These are phyloP conservation scores for Microsporum audouinii DNA, from an alignment of 2,329 filamentous ascomycete genomes.

Conservation along the genomic window DNA sequence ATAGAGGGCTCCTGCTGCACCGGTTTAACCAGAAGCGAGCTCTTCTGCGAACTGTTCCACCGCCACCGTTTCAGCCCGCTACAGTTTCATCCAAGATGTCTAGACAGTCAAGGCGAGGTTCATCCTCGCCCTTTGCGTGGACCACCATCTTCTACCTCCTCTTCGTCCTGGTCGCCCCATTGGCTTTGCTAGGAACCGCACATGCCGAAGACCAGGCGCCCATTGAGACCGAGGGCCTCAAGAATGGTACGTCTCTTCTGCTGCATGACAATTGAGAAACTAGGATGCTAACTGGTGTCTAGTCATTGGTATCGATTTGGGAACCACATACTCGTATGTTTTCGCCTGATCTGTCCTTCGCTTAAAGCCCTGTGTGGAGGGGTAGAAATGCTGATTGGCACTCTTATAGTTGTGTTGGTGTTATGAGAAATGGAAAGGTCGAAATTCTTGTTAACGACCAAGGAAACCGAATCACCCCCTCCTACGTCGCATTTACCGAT, in stretches of 20 bases:
- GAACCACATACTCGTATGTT: constrained; percentile 61
- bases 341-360: background rate
- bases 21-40: background rate
- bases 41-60: background rate
- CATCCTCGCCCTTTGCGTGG: constrained; percentile 68
- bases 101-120: constrained; percentile 45
- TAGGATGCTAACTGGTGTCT: constrained; percentile 1
- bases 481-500: constrained; percentile 92
- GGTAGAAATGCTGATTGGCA: constrained; percentile 12
- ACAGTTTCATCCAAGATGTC: constrained; percentile 38
- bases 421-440: constrained; percentile 91
- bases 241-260: constrained; percentile 46
- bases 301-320: constrained; percentile 92
- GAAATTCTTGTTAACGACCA: constrained; percentile 95
- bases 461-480: constrained; percentile 91
- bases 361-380: background rate
- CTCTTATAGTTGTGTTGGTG: constrained; percentile 71
- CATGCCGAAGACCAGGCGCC: constrained; percentile 63
- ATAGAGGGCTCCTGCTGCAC: background rate
- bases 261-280: background rate
- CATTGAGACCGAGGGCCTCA: constrained; percentile 57
- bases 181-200: constrained; percentile 68
- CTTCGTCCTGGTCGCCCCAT: constrained; percentile 71
- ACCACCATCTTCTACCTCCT: constrained; percentile 84
- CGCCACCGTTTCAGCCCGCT: background rate